A percentile compares a stretch with the other conserved stretches of the same genome.
phyloP scores from a whole-genome alignment of 129 eudicot species.

The Ambrosia artemisiifolia region DNA sequence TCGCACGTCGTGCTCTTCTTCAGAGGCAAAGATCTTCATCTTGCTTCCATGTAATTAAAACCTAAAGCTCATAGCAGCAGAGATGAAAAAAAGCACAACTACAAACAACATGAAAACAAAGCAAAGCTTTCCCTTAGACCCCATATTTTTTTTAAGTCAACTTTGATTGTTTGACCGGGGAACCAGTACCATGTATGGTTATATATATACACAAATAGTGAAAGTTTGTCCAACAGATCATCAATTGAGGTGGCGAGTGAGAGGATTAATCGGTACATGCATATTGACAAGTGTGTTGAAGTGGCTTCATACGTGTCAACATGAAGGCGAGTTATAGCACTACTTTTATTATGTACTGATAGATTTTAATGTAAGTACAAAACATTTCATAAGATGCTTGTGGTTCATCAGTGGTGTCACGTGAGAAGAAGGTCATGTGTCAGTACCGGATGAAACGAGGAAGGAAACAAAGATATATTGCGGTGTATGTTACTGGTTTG shows the following conservation, averaged over 20 bases:
- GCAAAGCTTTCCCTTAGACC: conserved; percentile 20
- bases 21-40: too few species aligned
- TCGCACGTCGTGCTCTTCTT: too few species aligned
- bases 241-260: conserved; percentile 41
- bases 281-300: conserved; percentile 12
- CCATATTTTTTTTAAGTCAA: background rate
- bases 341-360: too few species aligned
- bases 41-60: too few species aligned
- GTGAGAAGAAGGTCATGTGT: too few species aligned
- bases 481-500: too few species aligned
- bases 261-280: conserved; percentile 5
- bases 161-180: background rate
- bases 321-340: background rate
- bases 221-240: background rate
- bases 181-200: background rate
- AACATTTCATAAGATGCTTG: too few species aligned
- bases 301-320: conserved; percentile 26
- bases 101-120: conserved; percentile 23
- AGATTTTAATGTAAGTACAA: too few species aligned
- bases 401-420: too few species aligned
- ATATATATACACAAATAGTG: background rate
- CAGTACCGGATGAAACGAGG: too few species aligned
- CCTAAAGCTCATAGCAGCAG: conserved; percentile 15
- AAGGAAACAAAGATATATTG: too few species aligned
- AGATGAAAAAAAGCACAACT: conserved; percentile 19